Conservation (phyloP, 345 rosid species). For the Hirschfeldia incana region DNA sequence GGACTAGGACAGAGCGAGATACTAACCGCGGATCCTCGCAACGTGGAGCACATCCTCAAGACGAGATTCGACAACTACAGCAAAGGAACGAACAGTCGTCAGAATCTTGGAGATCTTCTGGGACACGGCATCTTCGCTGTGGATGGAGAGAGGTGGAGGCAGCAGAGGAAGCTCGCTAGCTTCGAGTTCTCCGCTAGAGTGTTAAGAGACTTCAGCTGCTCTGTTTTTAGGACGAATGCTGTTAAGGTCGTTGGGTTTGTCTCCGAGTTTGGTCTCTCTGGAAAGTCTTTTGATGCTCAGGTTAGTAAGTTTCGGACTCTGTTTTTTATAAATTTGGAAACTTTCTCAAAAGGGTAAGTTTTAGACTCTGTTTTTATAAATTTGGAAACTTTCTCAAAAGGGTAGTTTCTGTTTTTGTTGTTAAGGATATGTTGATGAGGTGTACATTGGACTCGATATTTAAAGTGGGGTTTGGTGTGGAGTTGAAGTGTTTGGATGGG, state of each 20-base stretch:
- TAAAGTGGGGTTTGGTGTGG: constrained; percentile 83
- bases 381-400: constrained; percentile 1
- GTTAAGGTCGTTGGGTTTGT: constrained; percentile 47
- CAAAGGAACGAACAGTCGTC: constrained; percentile 46
- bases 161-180: constrained; percentile 81
- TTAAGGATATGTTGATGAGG: constrained; percentile 66
- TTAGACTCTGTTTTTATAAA: not conserved
- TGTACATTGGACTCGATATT: constrained; percentile 69
- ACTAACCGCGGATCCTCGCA: constrained; percentile 58
- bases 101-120: constrained; percentile 46
- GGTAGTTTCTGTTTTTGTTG: not conserved
- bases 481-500: constrained; percentile 58
- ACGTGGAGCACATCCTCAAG: constrained; percentile 65
- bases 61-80: constrained; percentile 52
- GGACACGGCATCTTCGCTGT: constrained; percentile 82
- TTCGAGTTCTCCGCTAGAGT: constrained; percentile 71
- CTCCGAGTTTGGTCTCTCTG: constrained; percentile 34
- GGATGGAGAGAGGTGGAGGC: constrained; percentile 81
- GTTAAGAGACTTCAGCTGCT: constrained; percentile 67
- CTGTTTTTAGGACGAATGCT: constrained; percentile 61
- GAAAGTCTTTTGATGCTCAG: constrained; percentile 60
- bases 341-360: not conserved
- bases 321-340: not conserved
- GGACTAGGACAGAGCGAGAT: constrained; percentile 44
- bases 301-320: constrained; percentile 31